Base-by-base conservation (phyloP, 2,329 filamentous ascomycete species). In the Simplicillium aogashimaense region DNA sequence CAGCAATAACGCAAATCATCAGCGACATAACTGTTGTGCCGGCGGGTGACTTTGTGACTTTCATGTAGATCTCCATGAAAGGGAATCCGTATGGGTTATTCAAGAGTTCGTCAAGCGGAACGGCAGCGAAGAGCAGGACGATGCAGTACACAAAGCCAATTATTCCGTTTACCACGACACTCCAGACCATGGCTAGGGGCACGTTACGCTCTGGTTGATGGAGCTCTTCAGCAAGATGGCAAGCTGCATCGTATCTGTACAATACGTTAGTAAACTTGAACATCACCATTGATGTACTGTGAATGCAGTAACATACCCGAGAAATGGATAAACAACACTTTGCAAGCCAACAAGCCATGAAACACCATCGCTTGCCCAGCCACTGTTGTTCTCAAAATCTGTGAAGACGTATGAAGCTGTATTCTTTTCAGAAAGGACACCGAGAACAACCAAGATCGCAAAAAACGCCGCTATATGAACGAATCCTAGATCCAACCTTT, bases 81-180 rank as follows among this genome's bases (percentile, higher is more conserved):
- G 63, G 64, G 11, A 65, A 66, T 0, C 66, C 66, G 0, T 61
- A 66, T 0, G 58, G 54, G 0, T 64, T 65, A 1, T 53, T 36
- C 2, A 69, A 53, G 3, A 70, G 49, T 0, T 50, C 47, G 1
- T 64, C 50, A 1, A 70, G 53, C 64, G 33, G 33, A 12, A 15
- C 64, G 1, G 66, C 57, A 1, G 57, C 63, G 50, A 63, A 73
- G 2, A 71, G 53, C 0, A 72, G 50, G 6, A 69, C 51, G 39
- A 67, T 54, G 28, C 53, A 55, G 44, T 62, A 69, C 3, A 54
- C 52, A 2, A 71, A 52, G 3, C 67, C 69, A 36, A 71, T 59
- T 1, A 70, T 37, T 0, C 67, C 67, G 37, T 72, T 72, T 30
- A 67, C 50, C 0, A 57, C 38, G 2, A 58, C 54, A 31, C 53